A percentile compares a stretch with the other conserved stretches of the same genome.
phyloP scores from a whole-genome alignment of 1,139 yeast genomes.

The Maudiozyma humilis region DNA sequence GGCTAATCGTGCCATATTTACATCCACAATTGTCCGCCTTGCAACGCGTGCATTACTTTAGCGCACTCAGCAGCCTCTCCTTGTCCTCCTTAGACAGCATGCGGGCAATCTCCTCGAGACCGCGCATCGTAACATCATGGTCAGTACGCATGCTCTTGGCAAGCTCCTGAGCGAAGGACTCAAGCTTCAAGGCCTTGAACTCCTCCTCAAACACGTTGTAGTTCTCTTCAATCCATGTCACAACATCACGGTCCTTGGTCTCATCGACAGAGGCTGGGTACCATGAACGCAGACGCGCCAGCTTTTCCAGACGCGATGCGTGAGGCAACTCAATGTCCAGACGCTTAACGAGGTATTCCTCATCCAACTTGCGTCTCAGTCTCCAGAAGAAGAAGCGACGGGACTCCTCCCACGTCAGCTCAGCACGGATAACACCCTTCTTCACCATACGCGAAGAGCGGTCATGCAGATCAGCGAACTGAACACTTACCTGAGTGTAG shows the following conservation, averaged over 20 bases:
- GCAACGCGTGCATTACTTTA: too few species aligned
- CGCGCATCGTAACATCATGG: constrained; percentile 46
- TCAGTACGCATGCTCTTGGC: constrained; percentile 52
- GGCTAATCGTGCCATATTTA: too few species aligned
- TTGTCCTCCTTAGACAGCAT: constrained; percentile 54
- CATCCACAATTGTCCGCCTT: too few species aligned
- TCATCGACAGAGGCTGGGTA: constrained; percentile 63
- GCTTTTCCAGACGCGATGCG: constrained; percentile 68
- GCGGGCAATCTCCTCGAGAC: constrained; percentile 54
- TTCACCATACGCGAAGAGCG: constrained; percentile 96
- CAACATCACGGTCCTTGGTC: constrained; percentile 70
- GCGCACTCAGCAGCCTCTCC: constrained; percentile 31
- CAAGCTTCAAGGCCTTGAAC: constrained; percentile 58
- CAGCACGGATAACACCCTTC: constrained; percentile 81
- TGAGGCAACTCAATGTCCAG: constrained; percentile 56
- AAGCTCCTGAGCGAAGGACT: constrained; percentile 53
- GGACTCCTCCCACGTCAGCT: constrained; percentile 75
- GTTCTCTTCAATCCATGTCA: constrained; percentile 78
- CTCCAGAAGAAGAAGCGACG: constrained; percentile 99
- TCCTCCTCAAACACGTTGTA: constrained; percentile 54
- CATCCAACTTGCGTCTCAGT: constrained; percentile 89
- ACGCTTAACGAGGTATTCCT: constrained; percentile 75
- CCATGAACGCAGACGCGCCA: constrained; percentile 84
- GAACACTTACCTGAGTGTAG: constrained; percentile 86
- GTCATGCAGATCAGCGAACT: constrained; percentile 96